phyloP scores from a whole-genome alignment of 768 basidiomycete species.

The Gelatoporia subvermispora region DNA sequence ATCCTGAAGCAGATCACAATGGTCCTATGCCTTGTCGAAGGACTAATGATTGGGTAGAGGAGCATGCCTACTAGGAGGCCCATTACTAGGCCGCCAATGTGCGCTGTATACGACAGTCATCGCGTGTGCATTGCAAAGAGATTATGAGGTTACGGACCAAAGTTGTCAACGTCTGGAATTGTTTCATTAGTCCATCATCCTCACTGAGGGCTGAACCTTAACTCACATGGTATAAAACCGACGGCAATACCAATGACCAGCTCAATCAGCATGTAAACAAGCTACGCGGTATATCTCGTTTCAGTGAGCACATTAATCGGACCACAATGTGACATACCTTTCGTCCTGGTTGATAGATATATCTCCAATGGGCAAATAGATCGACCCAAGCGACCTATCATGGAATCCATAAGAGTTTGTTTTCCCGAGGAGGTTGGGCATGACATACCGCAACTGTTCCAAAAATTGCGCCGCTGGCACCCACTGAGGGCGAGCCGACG shows the following conservation, averaged over 20 bases:
- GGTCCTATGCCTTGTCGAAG: constrained; percentile 63
- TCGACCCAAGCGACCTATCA: constrained; percentile 78
- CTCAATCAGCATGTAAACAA: constrained; percentile 81
- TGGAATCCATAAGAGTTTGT: neutral
- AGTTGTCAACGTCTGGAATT: constrained; percentile 77
- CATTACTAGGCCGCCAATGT: constrained; percentile 85
- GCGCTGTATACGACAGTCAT: constrained; percentile 40
- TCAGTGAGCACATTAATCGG: neutral
- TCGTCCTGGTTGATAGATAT: constrained; percentile 75
- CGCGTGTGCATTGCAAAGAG: neutral
- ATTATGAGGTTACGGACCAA: constrained; percentile 46
- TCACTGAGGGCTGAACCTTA: neutral
- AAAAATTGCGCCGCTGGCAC: constrained; percentile 92
- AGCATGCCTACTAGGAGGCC: constrained; percentile 77
- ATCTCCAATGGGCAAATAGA: constrained; percentile 87
- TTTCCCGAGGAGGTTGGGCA: too few relatives aligned
- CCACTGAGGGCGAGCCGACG: constrained; percentile 83
- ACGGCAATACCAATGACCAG: constrained; percentile 82
- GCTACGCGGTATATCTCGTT: constrained; percentile 35
- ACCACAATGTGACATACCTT: constrained; percentile 46
- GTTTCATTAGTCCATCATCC: neutral
- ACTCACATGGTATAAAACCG: constrained; percentile 77
- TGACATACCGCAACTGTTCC: constrained; percentile 69
- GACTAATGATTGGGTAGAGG: constrained; percentile 87
- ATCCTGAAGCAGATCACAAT: constrained; percentile 73